phyloP scores from a whole-genome alignment of 805 yeast genomes.

The Candida chilensis region DNA sequence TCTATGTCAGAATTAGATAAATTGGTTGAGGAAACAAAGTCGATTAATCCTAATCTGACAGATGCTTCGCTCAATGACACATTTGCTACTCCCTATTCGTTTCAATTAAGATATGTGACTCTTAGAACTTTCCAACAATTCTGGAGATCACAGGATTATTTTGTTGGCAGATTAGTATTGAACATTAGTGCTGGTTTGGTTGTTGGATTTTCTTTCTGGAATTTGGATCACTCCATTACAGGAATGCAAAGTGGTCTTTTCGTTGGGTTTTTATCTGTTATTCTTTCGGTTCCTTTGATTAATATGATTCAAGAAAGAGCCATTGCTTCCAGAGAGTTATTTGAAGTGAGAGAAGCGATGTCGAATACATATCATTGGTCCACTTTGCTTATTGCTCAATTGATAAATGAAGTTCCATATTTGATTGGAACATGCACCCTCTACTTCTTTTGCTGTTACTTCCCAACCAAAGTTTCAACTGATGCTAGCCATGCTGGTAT shows the following conservation, averaged over 20 bases:
- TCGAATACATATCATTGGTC: conserved; percentile 29
- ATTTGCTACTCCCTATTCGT: conserved; percentile 10
- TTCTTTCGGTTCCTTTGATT: conserved; percentile 24
- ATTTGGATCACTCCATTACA: conserved; percentile 38
- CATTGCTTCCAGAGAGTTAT: conserved; percentile 25
- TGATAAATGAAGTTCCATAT: conserved; percentile 25
- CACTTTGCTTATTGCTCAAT: conserved; percentile 24
- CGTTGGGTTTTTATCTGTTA: conserved; percentile 24
- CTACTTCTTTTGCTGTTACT: conserved; percentile 11
- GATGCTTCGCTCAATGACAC: conserved; percentile 3
- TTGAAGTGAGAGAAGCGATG: conserved; percentile 28
- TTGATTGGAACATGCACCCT: conserved; percentile 22
- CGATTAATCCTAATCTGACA: neutral
- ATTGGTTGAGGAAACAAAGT: conserved; percentile 5
- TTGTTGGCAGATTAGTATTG: conserved; percentile 8
- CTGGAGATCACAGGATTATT: conserved; percentile 12
- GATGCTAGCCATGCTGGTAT: conserved; percentile 20
- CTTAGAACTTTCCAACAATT: conserved; percentile 7
- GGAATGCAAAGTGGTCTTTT: conserved; percentile 47
- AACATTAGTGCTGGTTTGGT: conserved; percentile 4
- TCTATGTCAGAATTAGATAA: conserved; percentile 4
- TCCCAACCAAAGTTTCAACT: conserved; percentile 24
- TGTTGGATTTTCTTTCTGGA: conserved; percentile 32
- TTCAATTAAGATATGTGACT: conserved; percentile 10
- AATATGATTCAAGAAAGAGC: conserved; percentile 7